phyloP scores from a whole-genome alignment of 805 yeast genomes.

The Candida nitratophila region DNA sequence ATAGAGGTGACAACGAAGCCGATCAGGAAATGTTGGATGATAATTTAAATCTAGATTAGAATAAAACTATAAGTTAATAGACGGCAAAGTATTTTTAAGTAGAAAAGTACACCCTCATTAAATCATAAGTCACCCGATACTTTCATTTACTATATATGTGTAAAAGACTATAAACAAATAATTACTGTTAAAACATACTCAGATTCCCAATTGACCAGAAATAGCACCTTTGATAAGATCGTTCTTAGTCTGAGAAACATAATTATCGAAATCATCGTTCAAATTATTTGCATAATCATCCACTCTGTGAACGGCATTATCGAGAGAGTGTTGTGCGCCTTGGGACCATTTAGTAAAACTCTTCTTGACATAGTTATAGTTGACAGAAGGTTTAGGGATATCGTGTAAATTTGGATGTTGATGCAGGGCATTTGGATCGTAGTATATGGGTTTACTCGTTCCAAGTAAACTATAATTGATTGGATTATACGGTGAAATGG shows the following conservation, averaged over 20 bases:
- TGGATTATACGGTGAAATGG: conserved; percentile 31
- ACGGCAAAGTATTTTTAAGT: too few species aligned
- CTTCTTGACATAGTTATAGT: conserved; percentile 7
- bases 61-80: neutral
- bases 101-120: too few species aligned
- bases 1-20: neutral
- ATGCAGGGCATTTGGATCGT: conserved; percentile 25
- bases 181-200: too few species aligned
- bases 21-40: neutral
- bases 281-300: conserved; percentile 20
- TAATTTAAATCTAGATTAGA: neutral
- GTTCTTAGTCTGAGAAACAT: conserved; percentile 20
- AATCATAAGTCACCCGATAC: too few species aligned
- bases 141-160: neutral
- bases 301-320: conserved; percentile 15
- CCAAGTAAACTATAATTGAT: conserved; percentile 22
- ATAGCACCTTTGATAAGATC: conserved; percentile 24
- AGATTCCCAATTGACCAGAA: conserved; percentile 12
- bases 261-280: conserved; percentile 26
- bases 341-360: conserved; percentile 14
- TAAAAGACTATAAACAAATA: neutral
- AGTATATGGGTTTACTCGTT: conserved; percentile 21
- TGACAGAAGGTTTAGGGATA: conserved; percentile 11
- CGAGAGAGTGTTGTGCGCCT: conserved; percentile 16
- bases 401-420: conserved; percentile 19